phyloP scores from a whole-genome alignment of 345 rosid species.

The Euclidium syriacum region DNA sequence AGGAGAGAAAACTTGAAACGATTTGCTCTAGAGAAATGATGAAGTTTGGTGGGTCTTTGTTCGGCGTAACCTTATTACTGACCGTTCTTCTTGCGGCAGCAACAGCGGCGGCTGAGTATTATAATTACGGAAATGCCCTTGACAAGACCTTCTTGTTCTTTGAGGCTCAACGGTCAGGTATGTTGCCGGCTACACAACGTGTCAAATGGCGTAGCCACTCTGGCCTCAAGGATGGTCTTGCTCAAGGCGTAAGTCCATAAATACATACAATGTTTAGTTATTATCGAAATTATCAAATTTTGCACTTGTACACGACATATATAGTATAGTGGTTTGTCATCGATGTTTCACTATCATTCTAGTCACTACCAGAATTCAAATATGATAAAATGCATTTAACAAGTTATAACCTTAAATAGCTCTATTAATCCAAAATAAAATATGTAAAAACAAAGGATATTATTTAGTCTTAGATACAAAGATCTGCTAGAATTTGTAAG shows the following conservation, averaged over 20 bases:
- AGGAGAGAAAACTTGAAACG: background rate
- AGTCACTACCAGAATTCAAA: background rate
- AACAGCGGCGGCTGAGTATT: slow-evolving; percentile 15
- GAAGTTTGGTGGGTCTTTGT: slow-evolving; percentile 10
- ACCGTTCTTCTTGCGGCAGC: slow-evolving; percentile 15
- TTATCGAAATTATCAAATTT: background rate
- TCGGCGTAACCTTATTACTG: slow-evolving; percentile 27
- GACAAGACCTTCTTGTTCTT: slow-evolving; percentile 62
- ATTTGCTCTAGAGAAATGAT: slow-evolving; percentile 16
- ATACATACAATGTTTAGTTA: background rate
- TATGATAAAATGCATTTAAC: background rate
- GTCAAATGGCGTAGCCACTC: slow-evolving; percentile 67
- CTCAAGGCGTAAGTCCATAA: slow-evolving; percentile 43
- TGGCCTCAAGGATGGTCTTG: slow-evolving; percentile 53
- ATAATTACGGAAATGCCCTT: slow-evolving; percentile 48
- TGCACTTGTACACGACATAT: background rate
- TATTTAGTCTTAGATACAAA: background rate
- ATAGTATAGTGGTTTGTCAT: background rate
- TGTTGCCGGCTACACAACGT: slow-evolving; percentile 38
- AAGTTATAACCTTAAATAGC: background rate
- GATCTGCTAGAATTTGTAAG: background rate
- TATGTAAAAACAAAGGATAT: background rate
- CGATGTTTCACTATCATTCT: background rate
- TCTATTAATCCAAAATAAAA: background rate
- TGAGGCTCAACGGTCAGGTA: slow-evolving; percentile 70